Evolutionary conservation across 495 filamentous ascomycete genomes (phyloP).

Genomic region (Aspergillus heteromorphus): DNA sequence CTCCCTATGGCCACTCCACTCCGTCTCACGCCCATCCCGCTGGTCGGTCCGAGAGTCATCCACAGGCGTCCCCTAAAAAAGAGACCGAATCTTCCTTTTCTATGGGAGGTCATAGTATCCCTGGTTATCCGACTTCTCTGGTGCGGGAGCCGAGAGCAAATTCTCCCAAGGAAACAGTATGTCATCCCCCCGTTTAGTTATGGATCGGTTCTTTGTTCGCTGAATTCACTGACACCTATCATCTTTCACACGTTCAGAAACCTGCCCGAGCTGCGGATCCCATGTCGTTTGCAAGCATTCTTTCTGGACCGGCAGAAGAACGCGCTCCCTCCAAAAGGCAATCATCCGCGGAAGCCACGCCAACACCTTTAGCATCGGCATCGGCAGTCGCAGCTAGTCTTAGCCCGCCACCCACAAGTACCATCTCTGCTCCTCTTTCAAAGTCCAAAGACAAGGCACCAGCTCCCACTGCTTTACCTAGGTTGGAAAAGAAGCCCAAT

Average conservation of each 20-base stretch:
- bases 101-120: slow-evolving; percentile 25
- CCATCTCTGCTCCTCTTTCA: slow-evolving; percentile 9
- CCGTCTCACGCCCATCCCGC: slow-evolving; percentile 45
- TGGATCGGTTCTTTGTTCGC: not conserved
- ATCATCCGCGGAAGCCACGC: slow-evolving; percentile 22
- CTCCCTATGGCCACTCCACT: slow-evolving; percentile 34
- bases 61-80: slow-evolving; percentile 40
- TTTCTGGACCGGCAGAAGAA: slow-evolving; percentile 61
- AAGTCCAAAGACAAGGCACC: slow-evolving; percentile 25
- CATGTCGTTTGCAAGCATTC: slow-evolving; percentile 89
- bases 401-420: slow-evolving; percentile 14
- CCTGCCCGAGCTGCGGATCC: slow-evolving; percentile 67
- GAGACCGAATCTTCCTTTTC: slow-evolving; percentile 35
- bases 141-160: slow-evolving; percentile 27
- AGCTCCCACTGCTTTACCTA: slow-evolving; percentile 20
- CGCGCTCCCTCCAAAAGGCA: slow-evolving; percentile 42
- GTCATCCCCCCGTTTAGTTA: slow-evolving; percentile 8
- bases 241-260: slow-evolving; percentile 37
- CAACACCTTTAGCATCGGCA: slow-evolving; percentile 12
- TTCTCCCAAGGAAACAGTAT: slow-evolving; percentile 39
- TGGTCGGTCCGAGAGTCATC: slow-evolving; percentile 36
- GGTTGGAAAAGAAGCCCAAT: slow-evolving; percentile 26
- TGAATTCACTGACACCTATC: not conserved
- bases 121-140: slow-evolving; percentile 25
- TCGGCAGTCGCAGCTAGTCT: slow-evolving; percentile 17